These are phyloP conservation scores for Geotrichum ghanense DNA, from an alignment of 805 yeast species.

Conservation along the genomic window DNA sequence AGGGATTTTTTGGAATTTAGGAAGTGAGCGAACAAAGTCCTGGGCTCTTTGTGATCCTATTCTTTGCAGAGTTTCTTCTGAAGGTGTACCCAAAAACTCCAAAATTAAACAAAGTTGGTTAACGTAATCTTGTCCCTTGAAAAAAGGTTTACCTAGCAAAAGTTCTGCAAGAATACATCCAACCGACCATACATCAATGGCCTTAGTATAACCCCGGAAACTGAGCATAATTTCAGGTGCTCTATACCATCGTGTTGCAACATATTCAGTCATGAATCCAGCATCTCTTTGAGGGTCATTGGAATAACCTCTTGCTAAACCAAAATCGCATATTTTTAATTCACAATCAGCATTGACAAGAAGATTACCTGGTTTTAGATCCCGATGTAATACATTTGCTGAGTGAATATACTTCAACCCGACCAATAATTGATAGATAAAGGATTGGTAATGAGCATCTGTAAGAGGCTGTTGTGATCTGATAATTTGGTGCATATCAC, in stretches of 20 bases:
- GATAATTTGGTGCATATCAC: slow-evolving; percentile 96
- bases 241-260: slow-evolving; percentile 97
- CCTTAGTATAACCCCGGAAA: slow-evolving; percentile 89
- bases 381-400: slow-evolving; percentile 89
- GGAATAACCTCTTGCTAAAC: slow-evolving; percentile 85
- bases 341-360: slow-evolving; percentile 95
- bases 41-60: slow-evolving; percentile 86
- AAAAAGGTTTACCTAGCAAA: slow-evolving; percentile 80
- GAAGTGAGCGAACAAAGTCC: slow-evolving; percentile 78
- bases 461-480: slow-evolving; percentile 88
- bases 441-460: slow-evolving; percentile 90
- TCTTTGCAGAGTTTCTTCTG: slow-evolving; percentile 51
- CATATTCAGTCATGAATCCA: slow-evolving; percentile 95
- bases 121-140: slow-evolving; percentile 92
- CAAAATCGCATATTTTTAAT: slow-evolving; percentile 91
- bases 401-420: slow-evolving; percentile 85
- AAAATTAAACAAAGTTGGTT: slow-evolving; percentile 87
- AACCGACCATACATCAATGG: slow-evolving; percentile 96
- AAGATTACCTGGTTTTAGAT: slow-evolving; percentile 86
- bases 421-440: slow-evolving; percentile 82
- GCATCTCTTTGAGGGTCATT: slow-evolving; percentile 73
- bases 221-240: slow-evolving; percentile 97
- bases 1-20: slow-evolving; percentile 72
- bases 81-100: slow-evolving; percentile 85
- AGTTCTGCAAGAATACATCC: slow-evolving; percentile 95